A percentile compares a stretch with the other conserved stretches of the same genome.
Conservation (phyloP, 352 stramenopile genomes). For the Globisporangium heterothallicum region DNA sequence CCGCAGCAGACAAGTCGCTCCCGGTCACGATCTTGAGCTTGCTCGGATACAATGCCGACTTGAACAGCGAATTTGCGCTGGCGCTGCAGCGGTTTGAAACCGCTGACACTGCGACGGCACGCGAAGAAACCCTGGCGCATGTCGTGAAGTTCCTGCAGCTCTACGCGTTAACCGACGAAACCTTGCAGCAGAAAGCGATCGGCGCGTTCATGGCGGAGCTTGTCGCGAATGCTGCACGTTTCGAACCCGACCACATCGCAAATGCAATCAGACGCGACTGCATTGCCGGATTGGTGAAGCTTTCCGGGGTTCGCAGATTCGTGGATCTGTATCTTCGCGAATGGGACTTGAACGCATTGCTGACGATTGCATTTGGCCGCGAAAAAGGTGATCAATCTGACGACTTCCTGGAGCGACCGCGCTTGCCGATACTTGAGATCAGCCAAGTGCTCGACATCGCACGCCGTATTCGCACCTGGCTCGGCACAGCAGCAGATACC, state of each 20-base stretch:
- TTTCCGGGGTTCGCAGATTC: constrained; percentile 35
- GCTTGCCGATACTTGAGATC: constrained; percentile 27
- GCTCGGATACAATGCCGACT: constrained; percentile 61
- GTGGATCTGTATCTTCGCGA: constrained; percentile 41
- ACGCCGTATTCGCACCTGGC: constrained; percentile 9
- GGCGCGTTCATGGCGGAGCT: constrained; percentile 49
- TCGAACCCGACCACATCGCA: constrained; percentile 8
- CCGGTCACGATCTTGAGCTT: constrained; percentile 56
- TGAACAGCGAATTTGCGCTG: constrained; percentile 56
- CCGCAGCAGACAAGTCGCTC: constrained; percentile 43
- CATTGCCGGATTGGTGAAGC: constrained; percentile 31
- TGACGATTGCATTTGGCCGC: constrained; percentile 34
- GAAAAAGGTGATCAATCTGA: constrained; percentile 29
- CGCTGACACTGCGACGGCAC: constrained; percentile 9
- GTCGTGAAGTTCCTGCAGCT: constrained; percentile 63
- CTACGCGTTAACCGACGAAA: constrained; percentile 48
- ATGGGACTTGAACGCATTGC: constrained; percentile 42
- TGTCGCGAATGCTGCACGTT: constrained; percentile 14
- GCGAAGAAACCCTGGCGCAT: constrained; percentile 42
- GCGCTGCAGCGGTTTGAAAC: constrained; percentile 36
- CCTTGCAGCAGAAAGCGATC: constrained; percentile 40
- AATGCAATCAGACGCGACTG: constrained; percentile 20
- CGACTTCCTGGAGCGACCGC: constrained; percentile 33
- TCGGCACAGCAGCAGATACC: background rate
- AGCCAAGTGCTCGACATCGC: constrained; percentile 26